These are phyloP conservation scores for Metschnikowia matae DNA, from an alignment of 805 yeast genomes.

Conservation along the genomic window DNA sequence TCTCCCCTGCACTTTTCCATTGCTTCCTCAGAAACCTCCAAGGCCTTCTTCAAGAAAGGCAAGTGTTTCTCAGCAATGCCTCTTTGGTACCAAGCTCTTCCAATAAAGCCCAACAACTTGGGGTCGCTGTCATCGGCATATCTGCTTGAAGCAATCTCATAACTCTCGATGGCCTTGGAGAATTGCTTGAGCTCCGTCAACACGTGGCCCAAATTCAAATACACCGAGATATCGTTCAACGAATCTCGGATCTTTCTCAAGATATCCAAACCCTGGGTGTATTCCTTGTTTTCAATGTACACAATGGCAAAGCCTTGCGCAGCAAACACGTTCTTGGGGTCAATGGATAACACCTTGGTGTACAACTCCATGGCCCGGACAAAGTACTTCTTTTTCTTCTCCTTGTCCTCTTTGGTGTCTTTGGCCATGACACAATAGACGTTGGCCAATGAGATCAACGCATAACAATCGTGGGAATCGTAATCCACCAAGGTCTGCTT, in stretches of 20 bases:
- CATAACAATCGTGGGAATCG: conserved; percentile 86
- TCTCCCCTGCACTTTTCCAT: conserved; percentile 29
- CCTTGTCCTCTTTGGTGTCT: conserved; percentile 51
- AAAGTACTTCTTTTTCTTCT: conserved; percentile 66
- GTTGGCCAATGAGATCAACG: conserved; percentile 86
- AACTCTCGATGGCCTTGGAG: conserved; percentile 82
- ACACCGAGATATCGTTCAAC: conserved; percentile 75
- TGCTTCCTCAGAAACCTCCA: conserved; percentile 61
- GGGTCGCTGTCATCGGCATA: conserved; percentile 62
- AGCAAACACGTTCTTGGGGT: conserved; percentile 85
- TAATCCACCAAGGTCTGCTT: conserved; percentile 77
- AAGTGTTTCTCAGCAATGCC: conserved; percentile 65
- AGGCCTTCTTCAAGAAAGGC: conserved; percentile 55
- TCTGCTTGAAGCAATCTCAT: conserved; percentile 71
- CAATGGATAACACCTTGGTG: conserved; percentile 81
- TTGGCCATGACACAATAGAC: conserved; percentile 79
- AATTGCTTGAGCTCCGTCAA: conserved; percentile 76
- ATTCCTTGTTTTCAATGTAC: conserved; percentile 78
- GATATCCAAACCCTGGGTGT: conserved; percentile 75
- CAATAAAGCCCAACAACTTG: conserved; percentile 65
- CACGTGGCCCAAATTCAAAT: conserved; percentile 85
- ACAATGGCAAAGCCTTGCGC: conserved; percentile 97
- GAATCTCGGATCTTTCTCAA: conserved; percentile 89
- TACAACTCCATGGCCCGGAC: conserved; percentile 88
- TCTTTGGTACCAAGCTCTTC: conserved; percentile 84